Percentiles rank a stretch among this genome's conserved stretches.
Evolutionary conservation across 1,139 yeast genomes (phyloP).

Genomic region (Debaryomyces psychrophilus): DNA sequence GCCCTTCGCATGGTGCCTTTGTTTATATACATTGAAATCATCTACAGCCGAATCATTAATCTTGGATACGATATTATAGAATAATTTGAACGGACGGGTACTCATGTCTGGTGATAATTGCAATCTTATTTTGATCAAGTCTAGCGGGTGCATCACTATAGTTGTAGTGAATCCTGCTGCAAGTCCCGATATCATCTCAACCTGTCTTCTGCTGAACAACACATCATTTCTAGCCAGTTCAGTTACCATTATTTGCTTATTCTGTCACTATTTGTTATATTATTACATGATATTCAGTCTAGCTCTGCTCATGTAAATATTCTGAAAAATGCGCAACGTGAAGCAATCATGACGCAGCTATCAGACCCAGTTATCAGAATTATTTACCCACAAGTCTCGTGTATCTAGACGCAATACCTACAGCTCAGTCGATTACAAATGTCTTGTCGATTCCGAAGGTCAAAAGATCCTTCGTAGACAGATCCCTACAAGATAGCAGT

Average conservation of each 20-base stretch:
- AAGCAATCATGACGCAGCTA: background rate
- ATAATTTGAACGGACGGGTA: conserved; percentile 14
- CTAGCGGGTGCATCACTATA: conserved; percentile 83
- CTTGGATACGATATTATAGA: conserved; percentile 22
- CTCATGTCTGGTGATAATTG: conserved; percentile 45
- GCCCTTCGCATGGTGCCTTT: background rate
- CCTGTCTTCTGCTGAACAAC: conserved; percentile 15
- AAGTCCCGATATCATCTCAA: conserved; percentile 74
- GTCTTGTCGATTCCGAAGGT: too few species aligned
- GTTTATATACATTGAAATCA: conserved; percentile 7
- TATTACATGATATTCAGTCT: background rate
- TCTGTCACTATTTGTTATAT: background rate
- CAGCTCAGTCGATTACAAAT: background rate
- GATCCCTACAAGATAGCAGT: background rate
- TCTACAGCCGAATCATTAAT: conserved; percentile 21
- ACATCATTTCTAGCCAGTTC: conserved; percentile 6
- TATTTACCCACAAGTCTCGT: too few species aligned
- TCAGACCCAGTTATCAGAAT: background rate
- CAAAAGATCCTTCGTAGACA: background rate
- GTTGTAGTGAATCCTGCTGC: conserved; percentile 85
- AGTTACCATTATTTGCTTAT: background rate
- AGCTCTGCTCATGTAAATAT: conserved; percentile 1
- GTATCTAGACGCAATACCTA: background rate
- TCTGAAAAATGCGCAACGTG: background rate
- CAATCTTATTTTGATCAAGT: conserved; percentile 77